phyloP scores from a whole-genome alignment of 768 basidiomycete genomes.

The Collybiopsis confluens region DNA sequence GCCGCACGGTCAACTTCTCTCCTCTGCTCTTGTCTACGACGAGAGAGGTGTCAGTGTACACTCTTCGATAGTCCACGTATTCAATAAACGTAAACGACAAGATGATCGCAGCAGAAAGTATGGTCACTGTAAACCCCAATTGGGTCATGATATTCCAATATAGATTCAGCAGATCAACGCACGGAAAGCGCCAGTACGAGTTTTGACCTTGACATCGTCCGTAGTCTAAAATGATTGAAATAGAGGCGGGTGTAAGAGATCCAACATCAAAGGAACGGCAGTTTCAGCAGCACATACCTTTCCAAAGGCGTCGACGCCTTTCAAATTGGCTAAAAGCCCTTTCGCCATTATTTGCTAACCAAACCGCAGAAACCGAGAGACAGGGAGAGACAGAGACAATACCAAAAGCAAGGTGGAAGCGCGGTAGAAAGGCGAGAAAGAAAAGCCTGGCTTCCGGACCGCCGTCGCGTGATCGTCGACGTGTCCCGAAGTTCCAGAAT shows the following conservation, averaged over 20 bases:
- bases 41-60: constrained; percentile 86
- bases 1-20: constrained; percentile 85
- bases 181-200: constrained; percentile 89
- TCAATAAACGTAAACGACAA: constrained; percentile 88
- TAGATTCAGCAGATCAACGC: constrained; percentile 27
- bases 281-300: constrained; percentile 59
- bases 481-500: constrained; percentile 11
- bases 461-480: constrained; percentile 15
- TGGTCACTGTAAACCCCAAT: constrained; percentile 64
- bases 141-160: neutral
- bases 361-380: constrained; percentile 15
- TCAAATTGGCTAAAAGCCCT: constrained; percentile 71
- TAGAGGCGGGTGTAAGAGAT: too few species aligned
- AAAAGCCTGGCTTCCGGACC: constrained; percentile 13
- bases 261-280: neutral
- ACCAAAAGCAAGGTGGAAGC: constrained; percentile 23
- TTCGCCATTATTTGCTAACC: constrained; percentile 61
- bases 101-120: constrained; percentile 90
- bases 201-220: constrained; percentile 99
- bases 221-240: constrained; percentile 80
- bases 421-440: constrained; percentile 19
- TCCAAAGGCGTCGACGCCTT: constrained; percentile 97
- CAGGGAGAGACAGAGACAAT: constrained; percentile 16
- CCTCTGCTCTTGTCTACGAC: constrained; percentile 94
- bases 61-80: constrained; percentile 89